Evolutionary conservation across 176 grass and related monocot genomes (phyloP).

Genomic region (Alopecurus myosuroides): DNA sequence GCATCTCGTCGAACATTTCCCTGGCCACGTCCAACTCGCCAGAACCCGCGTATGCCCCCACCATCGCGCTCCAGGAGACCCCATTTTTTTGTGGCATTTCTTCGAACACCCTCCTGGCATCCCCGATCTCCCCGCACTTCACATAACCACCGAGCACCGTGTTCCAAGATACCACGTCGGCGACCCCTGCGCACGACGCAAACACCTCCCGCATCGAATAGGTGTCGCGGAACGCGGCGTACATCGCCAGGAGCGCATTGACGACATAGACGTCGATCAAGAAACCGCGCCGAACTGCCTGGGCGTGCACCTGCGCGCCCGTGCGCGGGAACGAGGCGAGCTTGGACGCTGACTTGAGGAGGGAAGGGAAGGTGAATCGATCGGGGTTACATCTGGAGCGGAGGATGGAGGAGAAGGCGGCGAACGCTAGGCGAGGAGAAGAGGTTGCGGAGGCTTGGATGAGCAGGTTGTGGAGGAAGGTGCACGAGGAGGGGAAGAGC

Average conservation of each 20-base stretch:
- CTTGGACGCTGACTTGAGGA: conserved; percentile 33
- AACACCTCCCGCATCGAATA: conserved; percentile 46
- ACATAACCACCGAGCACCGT: conserved; percentile 46
- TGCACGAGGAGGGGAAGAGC: conserved; percentile 49
- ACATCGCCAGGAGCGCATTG: conserved; percentile 57
- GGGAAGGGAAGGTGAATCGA: conserved; percentile 36
- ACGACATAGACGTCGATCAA: conserved; percentile 44
- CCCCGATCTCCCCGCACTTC: conserved; percentile 40
- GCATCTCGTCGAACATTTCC: conserved; percentile 62
- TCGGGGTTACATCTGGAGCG: conserved; percentile 11
- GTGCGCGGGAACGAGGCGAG: conserved; percentile 28
- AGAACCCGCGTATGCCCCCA: conserved; percentile 38
- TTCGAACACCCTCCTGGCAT: conserved; percentile 41
- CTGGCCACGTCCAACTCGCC: conserved; percentile 55
- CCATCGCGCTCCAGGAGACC: conserved; percentile 66
- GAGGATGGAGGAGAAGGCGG: conserved; percentile 40
- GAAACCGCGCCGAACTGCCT: conserved; percentile 51
- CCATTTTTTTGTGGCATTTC: conserved; percentile 55
- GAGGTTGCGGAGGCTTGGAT: conserved; percentile 40
- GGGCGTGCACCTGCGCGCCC: conserved; percentile 53
- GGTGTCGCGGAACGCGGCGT: conserved; percentile 46
- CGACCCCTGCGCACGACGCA: conserved; percentile 28
- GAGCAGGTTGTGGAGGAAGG: conserved; percentile 70
- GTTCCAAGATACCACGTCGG: conserved; percentile 73
- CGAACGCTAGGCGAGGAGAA: conserved; percentile 24